Evolutionary conservation across 805 yeast species (phyloP), one percentile per base, ranked within the genome.

Genomic region (Naumovozyma castellii): DNA sequence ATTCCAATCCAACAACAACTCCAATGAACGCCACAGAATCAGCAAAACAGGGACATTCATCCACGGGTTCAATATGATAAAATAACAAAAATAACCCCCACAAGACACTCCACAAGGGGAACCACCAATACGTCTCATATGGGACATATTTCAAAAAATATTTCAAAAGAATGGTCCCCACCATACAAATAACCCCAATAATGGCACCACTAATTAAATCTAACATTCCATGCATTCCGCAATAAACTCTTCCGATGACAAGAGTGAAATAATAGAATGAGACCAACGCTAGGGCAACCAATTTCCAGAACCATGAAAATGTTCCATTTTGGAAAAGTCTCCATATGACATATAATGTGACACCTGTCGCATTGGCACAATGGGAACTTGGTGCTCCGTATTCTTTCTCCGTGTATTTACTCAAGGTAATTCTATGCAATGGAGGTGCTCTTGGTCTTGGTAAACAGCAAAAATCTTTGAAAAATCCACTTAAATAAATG

Each of bases 381-480:
- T 90, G 98, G 3, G 94, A 80, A 32, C 87, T 77, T 1, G 97
- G 98, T 51, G 88, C 86, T 3, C 98, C 98, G 59, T 90, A 90
- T 59, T 90, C 98, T 51, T 81, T 76, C 2, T 94, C 75, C 0
- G 97, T 92, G 48, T 85, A 84, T n/a, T 82, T 80, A 43, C 88
- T 79, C 77, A 90, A 73, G 8, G 97, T 87, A 49, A 90, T 78
- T 51, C 98, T 71, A 54, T 80, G 84, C 32, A 90, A 61, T 0
- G 98, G 97, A 1, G 98, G 97, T 2, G 95, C 80, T 43, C 76
- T 64, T 1, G 98, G 98, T 44, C 98, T 69, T 16, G 98, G 98
- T 37, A 90, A 67, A 54, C 97, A 90, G 51, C 87, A 68, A 49
- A 70, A 80, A 58, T 90, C 98, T 57, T 90, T 90, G 39, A 83